phyloP scores from a whole-genome alignment of 2,329 filamentous ascomycete genomes.

The Sclerotinia glacialis region DNA sequence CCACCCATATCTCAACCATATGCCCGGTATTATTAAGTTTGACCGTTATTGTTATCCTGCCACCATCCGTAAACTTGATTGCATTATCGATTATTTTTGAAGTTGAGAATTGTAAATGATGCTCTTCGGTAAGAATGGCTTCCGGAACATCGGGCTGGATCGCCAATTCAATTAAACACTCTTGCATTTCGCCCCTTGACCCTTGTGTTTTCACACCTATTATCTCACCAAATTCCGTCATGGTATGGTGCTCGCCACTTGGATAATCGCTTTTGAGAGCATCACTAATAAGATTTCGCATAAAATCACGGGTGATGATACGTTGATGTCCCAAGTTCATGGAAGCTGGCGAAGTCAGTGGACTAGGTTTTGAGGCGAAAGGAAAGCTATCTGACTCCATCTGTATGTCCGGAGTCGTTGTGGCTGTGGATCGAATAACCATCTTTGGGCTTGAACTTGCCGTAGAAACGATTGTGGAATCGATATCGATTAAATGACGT shows the following conservation, averaged over 20 bases:
- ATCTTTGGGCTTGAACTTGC: background rate
- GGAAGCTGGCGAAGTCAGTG: constrained; percentile 21
- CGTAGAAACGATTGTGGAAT: background rate
- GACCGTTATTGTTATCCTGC: constrained; percentile 59
- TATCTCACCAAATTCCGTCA: constrained; percentile 34
- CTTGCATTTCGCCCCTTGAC: constrained; percentile 34
- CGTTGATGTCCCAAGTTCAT: constrained; percentile 31
- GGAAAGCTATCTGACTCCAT: background rate
- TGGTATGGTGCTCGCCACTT: constrained; percentile 31
- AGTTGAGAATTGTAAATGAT: constrained; percentile 47
- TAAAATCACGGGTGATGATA: constrained; percentile 36
- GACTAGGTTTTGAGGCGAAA: constrained; percentile 10
- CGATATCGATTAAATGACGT: background rate
- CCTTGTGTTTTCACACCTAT: constrained; percentile 34
- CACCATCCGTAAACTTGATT: constrained; percentile 67
- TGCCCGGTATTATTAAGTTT: constrained; percentile 50
- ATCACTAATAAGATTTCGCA: constrained; percentile 34
- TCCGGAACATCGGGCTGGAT: constrained; percentile 47
- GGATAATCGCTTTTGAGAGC: constrained; percentile 34
- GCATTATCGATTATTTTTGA: constrained; percentile 57
- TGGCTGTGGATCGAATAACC: background rate
- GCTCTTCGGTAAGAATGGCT: constrained; percentile 49
- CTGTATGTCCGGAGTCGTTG: background rate
- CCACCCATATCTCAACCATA: constrained; percentile 59
- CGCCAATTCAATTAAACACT: constrained; percentile 42